Conservation (phyloP, 129 eudicot genomes). For the Sambucus nigra region DNA sequence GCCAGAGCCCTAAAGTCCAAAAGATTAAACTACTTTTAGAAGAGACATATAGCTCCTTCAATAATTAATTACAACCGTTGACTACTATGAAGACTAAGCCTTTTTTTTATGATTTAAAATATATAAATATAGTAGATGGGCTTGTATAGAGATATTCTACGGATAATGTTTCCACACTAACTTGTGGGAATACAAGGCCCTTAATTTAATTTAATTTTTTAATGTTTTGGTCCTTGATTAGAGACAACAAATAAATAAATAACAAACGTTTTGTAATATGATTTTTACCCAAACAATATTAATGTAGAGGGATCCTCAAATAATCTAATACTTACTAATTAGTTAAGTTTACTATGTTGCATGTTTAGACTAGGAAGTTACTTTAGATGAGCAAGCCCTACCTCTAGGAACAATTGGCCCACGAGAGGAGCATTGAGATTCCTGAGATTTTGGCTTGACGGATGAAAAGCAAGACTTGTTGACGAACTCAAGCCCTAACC, state of each 20-base stretch:
- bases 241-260: conserved; percentile 8
- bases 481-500: no score
- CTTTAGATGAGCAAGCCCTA: no score
- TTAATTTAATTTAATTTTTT: neutral
- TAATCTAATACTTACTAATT: no score
- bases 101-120: no score
- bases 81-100: conserved; percentile 6
- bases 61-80: conserved; percentile 5
- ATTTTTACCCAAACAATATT: neutral
- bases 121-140: conserved; percentile 4
- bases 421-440: no score
- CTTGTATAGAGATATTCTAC: conserved; percentile 3
- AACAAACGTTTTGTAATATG: neutral
- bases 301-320: neutral
- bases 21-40: conserved; percentile 2
- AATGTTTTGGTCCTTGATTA: neutral
- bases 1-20: conserved; percentile 18
- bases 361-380: no score
- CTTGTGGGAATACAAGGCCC: neutral
- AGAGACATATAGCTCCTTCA: conserved; percentile 5
- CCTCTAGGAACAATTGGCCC: no score
- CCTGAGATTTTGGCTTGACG: no score
- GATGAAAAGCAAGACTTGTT: no score
- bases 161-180: conserved; percentile 2
- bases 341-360: no score